Evolutionary conservation across 805 yeast genomes (phyloP).

Genomic region (Alloascoidea africana): DNA sequence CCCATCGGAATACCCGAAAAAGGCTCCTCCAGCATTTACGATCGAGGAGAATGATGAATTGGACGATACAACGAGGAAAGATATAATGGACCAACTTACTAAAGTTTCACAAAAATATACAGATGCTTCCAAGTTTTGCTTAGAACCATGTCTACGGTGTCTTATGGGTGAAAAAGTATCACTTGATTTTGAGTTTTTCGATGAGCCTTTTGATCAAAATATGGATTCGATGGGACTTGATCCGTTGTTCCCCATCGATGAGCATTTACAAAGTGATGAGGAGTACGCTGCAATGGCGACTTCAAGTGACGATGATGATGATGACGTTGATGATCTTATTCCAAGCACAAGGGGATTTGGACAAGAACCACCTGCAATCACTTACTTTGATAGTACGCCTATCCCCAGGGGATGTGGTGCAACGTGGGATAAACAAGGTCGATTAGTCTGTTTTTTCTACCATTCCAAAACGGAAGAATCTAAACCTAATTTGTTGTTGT

Average conservation of each 20-base stretch:
- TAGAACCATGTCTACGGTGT: conserved; percentile 66
- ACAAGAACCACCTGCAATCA: conserved; percentile 12
- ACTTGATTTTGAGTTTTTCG: conserved; percentile 22
- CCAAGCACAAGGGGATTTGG: conserved; percentile 4
- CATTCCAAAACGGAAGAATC: conserved; percentile 27
- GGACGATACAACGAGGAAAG: conserved; percentile 28
- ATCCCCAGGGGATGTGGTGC: conserved; percentile 93
- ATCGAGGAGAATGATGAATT: conserved; percentile 75
- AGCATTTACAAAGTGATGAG: conserved; percentile 5
- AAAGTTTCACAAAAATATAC: conserved; percentile 45
- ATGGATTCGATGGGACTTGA: not conserved
- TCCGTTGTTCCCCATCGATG: conserved; percentile 4
- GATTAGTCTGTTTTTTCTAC: conserved; percentile 68
- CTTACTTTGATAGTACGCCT: conserved; percentile 64
- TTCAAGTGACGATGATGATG: conserved; percentile 14
- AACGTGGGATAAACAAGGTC: conserved; percentile 67
- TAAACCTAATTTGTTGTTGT: conserved; percentile 27
- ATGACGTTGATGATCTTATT: conserved; percentile 12
- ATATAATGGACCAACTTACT: conserved; percentile 33
- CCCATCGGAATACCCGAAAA: conserved; percentile 59
- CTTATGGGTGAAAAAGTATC: conserved; percentile 70
- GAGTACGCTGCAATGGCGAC: not conserved
- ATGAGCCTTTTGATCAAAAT: too few species aligned
- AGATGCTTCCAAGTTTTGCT: conserved; percentile 43
- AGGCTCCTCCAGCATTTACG: conserved; percentile 36